Percentiles rank a stretch among this genome's conserved stretches.
phyloP scores from a whole-genome alignment of 1,139 yeast genomes.

The Debaryomyces subglobosus region DNA sequence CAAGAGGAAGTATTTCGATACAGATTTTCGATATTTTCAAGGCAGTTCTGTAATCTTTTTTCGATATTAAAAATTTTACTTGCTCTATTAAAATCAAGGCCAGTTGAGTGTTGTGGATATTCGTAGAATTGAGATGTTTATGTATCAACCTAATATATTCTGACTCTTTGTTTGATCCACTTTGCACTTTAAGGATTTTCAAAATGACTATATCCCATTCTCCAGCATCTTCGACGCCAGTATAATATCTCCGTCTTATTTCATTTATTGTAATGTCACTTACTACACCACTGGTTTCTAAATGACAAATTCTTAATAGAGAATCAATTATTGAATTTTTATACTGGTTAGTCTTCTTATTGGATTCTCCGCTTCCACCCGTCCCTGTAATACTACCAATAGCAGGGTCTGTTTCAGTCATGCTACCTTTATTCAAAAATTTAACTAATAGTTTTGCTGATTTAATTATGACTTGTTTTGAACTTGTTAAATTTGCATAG shows the following conservation, averaged over 20 bases:
- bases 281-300: constrained; percentile 23
- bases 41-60: constrained; percentile 30
- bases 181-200: constrained; percentile 31
- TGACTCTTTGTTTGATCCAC: constrained; percentile 29
- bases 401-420: constrained; percentile 30
- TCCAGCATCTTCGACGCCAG: constrained; percentile 9
- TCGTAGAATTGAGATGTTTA: constrained; percentile 19
- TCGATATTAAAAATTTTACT: constrained; percentile 39
- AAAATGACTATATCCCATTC: constrained; percentile 37
- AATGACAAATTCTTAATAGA: constrained; percentile 26
- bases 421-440: constrained; percentile 30
- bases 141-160: constrained; percentile 32
- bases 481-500: constrained; percentile 25
- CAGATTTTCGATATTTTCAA: constrained; percentile 34
- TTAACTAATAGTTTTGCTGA: constrained; percentile 25
- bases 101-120: constrained; percentile 33
- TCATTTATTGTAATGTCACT: constrained; percentile 26
- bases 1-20: constrained; percentile 41
- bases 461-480: constrained; percentile 18
- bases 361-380: constrained; percentile 27
- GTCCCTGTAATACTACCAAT: constrained; percentile 37
- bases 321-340: constrained; percentile 40
- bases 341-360: constrained; percentile 32
- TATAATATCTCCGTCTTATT: constrained; percentile 19
- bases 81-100: constrained; percentile 44